Conservation (phyloP, 768 basidiomycete genomes). For the Rhodotorula paludigena region DNA sequence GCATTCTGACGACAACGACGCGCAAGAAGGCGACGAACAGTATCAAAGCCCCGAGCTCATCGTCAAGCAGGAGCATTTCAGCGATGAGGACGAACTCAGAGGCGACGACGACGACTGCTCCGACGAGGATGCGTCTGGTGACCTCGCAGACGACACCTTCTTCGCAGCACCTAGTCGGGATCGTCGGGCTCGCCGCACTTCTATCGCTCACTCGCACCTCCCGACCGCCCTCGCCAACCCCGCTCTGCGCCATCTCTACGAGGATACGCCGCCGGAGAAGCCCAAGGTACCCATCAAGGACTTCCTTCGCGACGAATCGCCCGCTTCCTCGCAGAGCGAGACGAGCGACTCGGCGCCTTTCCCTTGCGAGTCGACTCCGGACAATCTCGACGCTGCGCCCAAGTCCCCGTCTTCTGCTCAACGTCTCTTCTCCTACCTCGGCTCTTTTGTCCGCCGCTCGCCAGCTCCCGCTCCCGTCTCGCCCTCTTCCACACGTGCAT, state of each 20-base stretch:
- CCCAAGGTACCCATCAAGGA: conserved; percentile 21
- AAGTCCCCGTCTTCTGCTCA: conserved; percentile 8
- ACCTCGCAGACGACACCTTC: conserved; percentile 29
- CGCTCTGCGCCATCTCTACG: conserved; percentile 32
- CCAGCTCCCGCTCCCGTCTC: conserved; percentile 12
- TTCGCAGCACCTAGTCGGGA: conserved; percentile 9
- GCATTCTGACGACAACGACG: neutral
- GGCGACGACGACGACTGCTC: neutral
- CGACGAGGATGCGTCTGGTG: conserved; percentile 7
- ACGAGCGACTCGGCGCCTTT: neutral
- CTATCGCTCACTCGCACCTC: conserved; percentile 18
- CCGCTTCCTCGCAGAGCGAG: neutral
- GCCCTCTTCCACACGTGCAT: conserved; percentile 2
- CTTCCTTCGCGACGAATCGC: neutral
- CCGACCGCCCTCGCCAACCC: conserved; percentile 33
- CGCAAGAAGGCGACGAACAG: neutral
- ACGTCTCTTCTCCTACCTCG: conserved; percentile 31
- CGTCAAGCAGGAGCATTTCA: neutral
- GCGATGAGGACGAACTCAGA: neutral
- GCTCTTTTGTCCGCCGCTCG: conserved; percentile 24
- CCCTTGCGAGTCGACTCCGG: conserved; percentile 9
- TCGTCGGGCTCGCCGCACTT: conserved; percentile 13
- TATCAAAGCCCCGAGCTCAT: no score
- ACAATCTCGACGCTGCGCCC: neutral
- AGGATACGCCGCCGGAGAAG: conserved; percentile 28